phyloP scores from a whole-genome alignment of 352 stramenopile genomes.

The Pythium graminicola region DNA sequence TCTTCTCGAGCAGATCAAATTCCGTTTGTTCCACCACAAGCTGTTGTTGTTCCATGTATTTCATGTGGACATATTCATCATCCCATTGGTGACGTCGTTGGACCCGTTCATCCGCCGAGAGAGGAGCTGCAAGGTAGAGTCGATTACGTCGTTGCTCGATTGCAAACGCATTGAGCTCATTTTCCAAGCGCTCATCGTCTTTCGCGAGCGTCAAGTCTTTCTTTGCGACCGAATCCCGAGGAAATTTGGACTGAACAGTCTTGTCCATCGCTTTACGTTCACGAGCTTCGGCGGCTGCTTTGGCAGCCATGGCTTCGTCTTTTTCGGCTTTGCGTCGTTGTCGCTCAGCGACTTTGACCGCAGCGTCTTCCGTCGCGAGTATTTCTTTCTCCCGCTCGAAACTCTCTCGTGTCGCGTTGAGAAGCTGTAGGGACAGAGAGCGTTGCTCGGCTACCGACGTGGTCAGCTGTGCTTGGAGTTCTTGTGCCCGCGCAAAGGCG shows the following conservation, averaged over 20 bases:
- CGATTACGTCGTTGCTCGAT: conserved; percentile 37
- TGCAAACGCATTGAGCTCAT: conserved; percentile 47
- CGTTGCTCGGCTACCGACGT: conserved; percentile 33
- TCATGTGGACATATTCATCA: conserved; percentile 59
- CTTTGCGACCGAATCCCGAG: conserved; percentile 42
- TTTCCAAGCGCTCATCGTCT: conserved; percentile 48
- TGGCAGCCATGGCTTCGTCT: conserved; percentile 41
- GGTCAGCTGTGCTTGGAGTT: conserved; percentile 33
- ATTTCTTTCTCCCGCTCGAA: conserved; percentile 52
- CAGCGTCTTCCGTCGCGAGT: conserved; percentile 41
- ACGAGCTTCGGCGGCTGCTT: conserved; percentile 38
- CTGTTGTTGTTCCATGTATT: conserved; percentile 40
- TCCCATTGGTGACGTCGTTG: conserved; percentile 34
- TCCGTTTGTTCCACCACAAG: conserved; percentile 50
- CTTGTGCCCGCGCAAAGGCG: conserved; percentile 25
- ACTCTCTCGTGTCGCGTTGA: conserved; percentile 47
- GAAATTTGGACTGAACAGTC: conserved; percentile 30
- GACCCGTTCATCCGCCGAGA: conserved; percentile 36
- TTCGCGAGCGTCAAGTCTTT: conserved; percentile 48
- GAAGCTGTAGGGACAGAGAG: conserved; percentile 48
- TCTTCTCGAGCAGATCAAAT: conserved; percentile 68
- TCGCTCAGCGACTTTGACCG: conserved; percentile 37
- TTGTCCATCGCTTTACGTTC: conserved; percentile 31
- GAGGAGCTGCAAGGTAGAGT: conserved; percentile 37
- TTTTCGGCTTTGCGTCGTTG: conserved; percentile 37